A percentile compares a stretch with the other conserved stretches of the same genome.
Conservation (phyloP, 129 eudicot species). For the Tanacetum coccineum region DNA sequence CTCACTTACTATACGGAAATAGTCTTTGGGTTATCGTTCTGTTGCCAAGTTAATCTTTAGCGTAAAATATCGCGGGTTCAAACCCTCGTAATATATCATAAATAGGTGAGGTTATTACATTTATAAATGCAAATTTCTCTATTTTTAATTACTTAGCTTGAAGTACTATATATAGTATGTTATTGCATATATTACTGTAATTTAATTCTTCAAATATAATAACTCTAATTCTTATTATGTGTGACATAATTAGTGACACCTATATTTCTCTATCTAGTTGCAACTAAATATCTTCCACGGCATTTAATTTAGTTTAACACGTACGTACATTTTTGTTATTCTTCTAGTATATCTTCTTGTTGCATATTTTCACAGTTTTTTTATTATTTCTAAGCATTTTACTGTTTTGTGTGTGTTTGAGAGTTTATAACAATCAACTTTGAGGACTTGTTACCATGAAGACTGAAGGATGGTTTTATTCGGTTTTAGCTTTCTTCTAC, state of each 20-base stretch:
- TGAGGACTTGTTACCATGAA: slow-evolving; percentile 15
- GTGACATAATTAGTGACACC: too few relatives aligned
- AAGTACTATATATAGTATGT: background rate
- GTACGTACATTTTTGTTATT: background rate
- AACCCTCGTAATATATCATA: too few relatives aligned
- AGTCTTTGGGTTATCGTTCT: too few relatives aligned
- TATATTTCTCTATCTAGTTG: too few relatives aligned
- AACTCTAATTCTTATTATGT: too few relatives aligned
- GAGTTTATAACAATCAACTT: background rate
- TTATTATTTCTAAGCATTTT: background rate
- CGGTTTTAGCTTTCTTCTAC: background rate
- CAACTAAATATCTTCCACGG: too few relatives aligned
- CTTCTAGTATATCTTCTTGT: background rate
- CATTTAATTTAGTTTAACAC: background rate
- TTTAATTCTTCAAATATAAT: too few relatives aligned
- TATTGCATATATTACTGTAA: background rate
- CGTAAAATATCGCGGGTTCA: too few relatives aligned
- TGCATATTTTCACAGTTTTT: background rate
- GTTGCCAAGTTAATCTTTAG: too few relatives aligned
- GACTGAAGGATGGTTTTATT: slow-evolving; percentile 5
- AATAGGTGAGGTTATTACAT: too few relatives aligned
- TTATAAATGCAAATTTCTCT: too few relatives aligned
- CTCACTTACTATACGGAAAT: too few relatives aligned
- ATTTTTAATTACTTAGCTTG: background rate
- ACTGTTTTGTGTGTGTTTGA: slow-evolving; percentile 4